Conservation (phyloP, 257 asterid genomes). For the Nicotiana tomentosiformis region DNA sequence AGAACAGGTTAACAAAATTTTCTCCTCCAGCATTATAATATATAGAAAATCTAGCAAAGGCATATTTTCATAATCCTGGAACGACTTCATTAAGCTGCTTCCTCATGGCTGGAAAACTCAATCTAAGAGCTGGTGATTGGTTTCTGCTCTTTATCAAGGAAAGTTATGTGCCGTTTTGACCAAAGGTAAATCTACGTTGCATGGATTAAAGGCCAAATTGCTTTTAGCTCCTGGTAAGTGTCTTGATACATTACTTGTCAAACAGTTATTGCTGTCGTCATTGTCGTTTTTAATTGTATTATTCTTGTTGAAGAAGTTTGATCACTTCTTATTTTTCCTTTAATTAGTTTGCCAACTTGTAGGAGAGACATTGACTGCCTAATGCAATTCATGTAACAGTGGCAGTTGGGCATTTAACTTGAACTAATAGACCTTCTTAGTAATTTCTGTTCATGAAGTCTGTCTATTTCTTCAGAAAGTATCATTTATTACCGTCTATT, state of each 20-base stretch:
- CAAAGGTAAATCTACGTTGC: background rate
- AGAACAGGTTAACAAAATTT: background rate
- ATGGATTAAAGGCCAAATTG: background rate
- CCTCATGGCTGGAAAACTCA: conserved; percentile 4
- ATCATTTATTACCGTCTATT: background rate
- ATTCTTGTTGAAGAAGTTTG: background rate
- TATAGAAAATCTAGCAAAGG: background rate
- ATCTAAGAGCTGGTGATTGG: background rate
- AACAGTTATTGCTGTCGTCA: background rate
- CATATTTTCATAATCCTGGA: background rate
- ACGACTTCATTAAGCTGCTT: background rate
- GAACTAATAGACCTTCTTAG: background rate
- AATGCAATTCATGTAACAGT: background rate
- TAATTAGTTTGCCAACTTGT: background rate
- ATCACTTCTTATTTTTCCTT: background rate
- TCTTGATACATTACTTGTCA: background rate
- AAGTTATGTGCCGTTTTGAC: background rate
- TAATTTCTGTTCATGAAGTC: background rate
- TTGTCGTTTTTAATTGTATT: background rate
- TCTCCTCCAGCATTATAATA: background rate
- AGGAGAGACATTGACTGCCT: conserved; percentile 3
- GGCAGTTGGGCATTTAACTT: background rate
- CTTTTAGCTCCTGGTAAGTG: background rate
- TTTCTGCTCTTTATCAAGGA: background rate
- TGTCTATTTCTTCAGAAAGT: background rate